Base-by-base conservation (phyloP, 805 yeast species). In the Kodamaea hsintzibuensis region DNA sequence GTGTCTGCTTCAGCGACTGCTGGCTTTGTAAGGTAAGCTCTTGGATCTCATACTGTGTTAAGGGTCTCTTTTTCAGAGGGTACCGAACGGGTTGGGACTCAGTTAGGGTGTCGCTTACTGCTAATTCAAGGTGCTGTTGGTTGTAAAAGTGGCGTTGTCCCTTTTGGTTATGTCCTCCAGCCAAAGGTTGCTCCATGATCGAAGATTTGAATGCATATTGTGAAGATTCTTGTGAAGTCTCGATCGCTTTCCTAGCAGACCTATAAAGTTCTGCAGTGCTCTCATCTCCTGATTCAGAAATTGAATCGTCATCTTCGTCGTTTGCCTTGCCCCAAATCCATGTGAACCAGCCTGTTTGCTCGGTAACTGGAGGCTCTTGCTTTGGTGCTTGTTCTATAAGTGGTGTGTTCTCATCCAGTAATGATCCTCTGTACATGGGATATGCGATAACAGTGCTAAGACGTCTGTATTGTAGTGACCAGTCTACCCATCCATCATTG, bases 81-180 rank as follows among this genome's bases (percentile, higher is more conserved):
- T 68, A 72, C 46, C 57, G 60, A 1, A 74, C 77, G 3, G 80
- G 80, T 27, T 57, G 62, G 1, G 43, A 33, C 51, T 71, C 72
- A 1, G 77, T 66, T 5, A 57, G 50, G 1, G 79, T 74, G 12
- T 67, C 73, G 46, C 61, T 54, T 1, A 75, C 79, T 1, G 76
- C 68, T 39, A 76, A 53, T 50, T 72, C 75, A 7, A 50, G 45
- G 6, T 47, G 50, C 47, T 40, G 40, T 10, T 44, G 22, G 46
- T 50, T 54, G 42, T 44, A 18, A 9, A 52, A 45, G 16, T 45
- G 38, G 10, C 38, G 48, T n/a, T 45, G 48, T n/a, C 48, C 48
- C 48, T 45, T 45, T 19, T 25, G 19, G 16, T 50, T 49, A 30
- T 46, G 49, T 9, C 13, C 14, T 2, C 35, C 35, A 9, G 35